Evolutionary conservation across 345 rosid species (phyloP), one percentile per base, ranked within the genome.

Genomic region (Boechera divaricarpa): DNA sequence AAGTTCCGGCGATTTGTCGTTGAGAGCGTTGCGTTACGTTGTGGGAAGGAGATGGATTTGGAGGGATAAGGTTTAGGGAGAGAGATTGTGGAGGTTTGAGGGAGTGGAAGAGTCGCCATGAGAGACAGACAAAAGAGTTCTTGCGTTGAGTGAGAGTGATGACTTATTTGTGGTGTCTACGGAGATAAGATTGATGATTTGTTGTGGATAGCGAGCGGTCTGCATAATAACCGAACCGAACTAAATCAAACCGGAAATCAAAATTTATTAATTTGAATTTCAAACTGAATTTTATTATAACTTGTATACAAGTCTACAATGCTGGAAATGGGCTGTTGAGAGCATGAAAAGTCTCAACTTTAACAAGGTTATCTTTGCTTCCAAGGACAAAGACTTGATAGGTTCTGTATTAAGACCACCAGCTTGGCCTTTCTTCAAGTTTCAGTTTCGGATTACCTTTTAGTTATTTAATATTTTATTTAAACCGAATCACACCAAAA

Each of bases 101-200:
- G 73, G 78, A 90, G 85, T 69, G 75, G 87, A 67, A 87, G 83
- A 55, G 88, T 74, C 56, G 92, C 91, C 94, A 91, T 93, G 55
- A 79, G 59, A 63, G 74, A 24, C 38, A 13, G 74, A 62, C 49
- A 52, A 51, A 32, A 44, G 63, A 67, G 56, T 49, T 35, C 10
- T 53, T 57, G 74, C 7, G 68, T 16, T 15, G 51, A 35, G 71
- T 55, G 60, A 53, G 77, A 29, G 56, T 10, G 55, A 48, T 67
- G 59, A 67, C 0, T 71, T 58, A 32, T 64, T 39, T 66, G 77
- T 72, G 56, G 82, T 59, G 44, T 12, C 1, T 3, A 69, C 2
- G 36, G 36, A 42, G 82, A 73, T 73, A 72, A 73, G 75, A 54
- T 62, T 35, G 10, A 16, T 41, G 44, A 36, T 39, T 4, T 13